Evolutionary conservation across 2,329 filamentous ascomycete species (phyloP).

Genomic region (Trichoderma endophyticum): DNA sequence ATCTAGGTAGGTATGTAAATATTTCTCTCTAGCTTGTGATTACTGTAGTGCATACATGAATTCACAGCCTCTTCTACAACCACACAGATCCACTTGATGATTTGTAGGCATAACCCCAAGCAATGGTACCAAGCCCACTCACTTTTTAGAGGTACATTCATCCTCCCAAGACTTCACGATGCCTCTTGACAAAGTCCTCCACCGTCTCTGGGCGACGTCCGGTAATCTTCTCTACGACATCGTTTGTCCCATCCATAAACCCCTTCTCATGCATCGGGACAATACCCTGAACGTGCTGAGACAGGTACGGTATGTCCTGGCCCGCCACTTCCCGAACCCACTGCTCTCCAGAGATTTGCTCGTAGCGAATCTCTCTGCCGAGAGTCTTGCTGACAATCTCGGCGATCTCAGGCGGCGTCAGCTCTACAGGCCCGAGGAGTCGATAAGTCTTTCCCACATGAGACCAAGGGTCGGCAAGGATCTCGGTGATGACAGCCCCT

Average conservation of each 20-base stretch:
- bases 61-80: background rate
- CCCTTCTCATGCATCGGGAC: background rate
- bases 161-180: background rate
- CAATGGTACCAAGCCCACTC: background rate
- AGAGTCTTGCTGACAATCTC: background rate
- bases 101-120: background rate
- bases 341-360: background rate
- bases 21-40: background rate
- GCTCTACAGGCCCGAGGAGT: background rate
- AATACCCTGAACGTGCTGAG: background rate
- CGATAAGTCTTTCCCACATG: background rate
- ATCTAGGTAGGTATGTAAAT: background rate
- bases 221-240: background rate
- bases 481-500: background rate
- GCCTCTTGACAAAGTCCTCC: background rate
- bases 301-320: background rate
- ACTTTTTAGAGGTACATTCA: background rate
- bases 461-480: background rate
- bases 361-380: background rate
- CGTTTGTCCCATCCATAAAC: background rate
- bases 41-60: background rate
- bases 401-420: constrained; percentile 3
- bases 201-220: background rate
- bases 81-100: background rate
- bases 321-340: background rate